Percentiles rank a stretch among this genome's conserved stretches.
These are phyloP conservation scores for Myxozyma monticola DNA, from an alignment of 805 yeast genomes.

Conservation along the genomic window DNA sequence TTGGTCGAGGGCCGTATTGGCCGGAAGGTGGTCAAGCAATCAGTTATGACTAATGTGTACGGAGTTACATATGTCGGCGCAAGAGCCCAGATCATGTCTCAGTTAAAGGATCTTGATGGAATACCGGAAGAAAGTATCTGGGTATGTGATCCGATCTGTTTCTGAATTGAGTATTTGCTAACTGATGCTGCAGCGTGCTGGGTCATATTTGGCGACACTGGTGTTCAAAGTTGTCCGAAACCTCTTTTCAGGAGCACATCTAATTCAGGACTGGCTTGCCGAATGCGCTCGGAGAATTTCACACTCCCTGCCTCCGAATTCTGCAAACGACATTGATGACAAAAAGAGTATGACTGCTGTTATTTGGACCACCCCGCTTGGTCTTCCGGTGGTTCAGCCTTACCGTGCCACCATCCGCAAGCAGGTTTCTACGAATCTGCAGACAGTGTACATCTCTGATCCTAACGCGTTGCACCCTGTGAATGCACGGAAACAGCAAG, in stretches of 20 bases:
- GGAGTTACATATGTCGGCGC: slow-evolving; percentile 97
- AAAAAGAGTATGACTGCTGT: slow-evolving; percentile 76
- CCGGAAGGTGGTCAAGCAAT: slow-evolving; percentile 90
- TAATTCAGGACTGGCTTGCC: slow-evolving; percentile 95
- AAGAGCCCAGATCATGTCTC: slow-evolving; percentile 78
- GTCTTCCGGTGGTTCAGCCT: slow-evolving; percentile 96
- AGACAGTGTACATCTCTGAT: slow-evolving; percentile 81
- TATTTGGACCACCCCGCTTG: slow-evolving; percentile 96
- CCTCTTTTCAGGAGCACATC: slow-evolving; percentile 87
- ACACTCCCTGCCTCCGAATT: slow-evolving; percentile 70
- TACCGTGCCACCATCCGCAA: slow-evolving; percentile 69
- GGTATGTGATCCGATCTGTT: slow-evolving; percentile 35
- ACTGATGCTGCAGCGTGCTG: slow-evolving; percentile 1
- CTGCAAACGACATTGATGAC: slow-evolving; percentile 38
- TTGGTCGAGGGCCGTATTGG: slow-evolving; percentile 61
- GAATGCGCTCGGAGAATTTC: slow-evolving; percentile 79
- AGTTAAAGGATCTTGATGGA: slow-evolving; percentile 60
- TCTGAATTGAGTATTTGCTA: neutral
- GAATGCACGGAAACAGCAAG: slow-evolving; percentile 82
- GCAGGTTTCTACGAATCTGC: slow-evolving; percentile 77
- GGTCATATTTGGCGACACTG: slow-evolving; percentile 69
- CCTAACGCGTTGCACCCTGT: slow-evolving; percentile 84
- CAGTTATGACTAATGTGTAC: slow-evolving; percentile 97
- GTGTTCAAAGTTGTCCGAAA: slow-evolving; percentile 84
- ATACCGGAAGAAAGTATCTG: slow-evolving; percentile 50